Evolutionary conservation across 1,284 basidiomycete genomes (phyloP), one percentile per base, ranked within the genome.

Genomic region (Cutaneotrichosporon mucoides): DNA sequence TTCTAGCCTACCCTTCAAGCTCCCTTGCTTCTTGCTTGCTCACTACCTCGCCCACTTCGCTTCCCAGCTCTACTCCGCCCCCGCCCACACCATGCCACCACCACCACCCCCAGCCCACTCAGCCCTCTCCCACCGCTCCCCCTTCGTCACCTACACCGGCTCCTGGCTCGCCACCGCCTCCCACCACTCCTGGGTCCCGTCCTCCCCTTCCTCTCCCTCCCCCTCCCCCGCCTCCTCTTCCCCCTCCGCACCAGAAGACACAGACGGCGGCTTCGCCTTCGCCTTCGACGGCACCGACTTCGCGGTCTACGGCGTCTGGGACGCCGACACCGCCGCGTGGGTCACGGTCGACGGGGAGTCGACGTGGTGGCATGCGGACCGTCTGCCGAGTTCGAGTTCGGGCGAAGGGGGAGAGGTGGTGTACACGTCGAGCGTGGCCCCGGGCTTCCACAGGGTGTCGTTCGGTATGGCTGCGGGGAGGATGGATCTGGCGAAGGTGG

Each of bases 231-330:
- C 8, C 1, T 44, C 42, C n/a, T n/a, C 7, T n/a, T 16, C 42
- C 42, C 5, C 9, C 40, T 5, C 13, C 10, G 42, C 6, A 5
- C 42, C 42, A 33, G 15, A 24, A 6, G n/a, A 10, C 35, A 35
- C 37, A 6, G n/a, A 12, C 48, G 48, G 36, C 10, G n/a, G 5
- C 12, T 50, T 51, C 37, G 33, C 24, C 49, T 51, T 51, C 16
- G 37, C 37, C n/a, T 51, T 51, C 15, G 49, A 51, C 49, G 49
- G 49, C 37, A 51, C 49, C n/a, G 49, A 51, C 49, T 51, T 51
- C 13, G 49, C 49, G 0, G 49, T 51, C 16, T 51, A 51, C 10
- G 49, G 49, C 38, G 15, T 6, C 16, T 40, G 49, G 38, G 49
- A 38, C 10, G 49, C 15, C 11, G 49, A 40, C 11, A 40, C 49